These are phyloP conservation scores for Ziziphus jujuba DNA, from an alignment of 306 rosid species.

Conservation along the genomic window DNA sequence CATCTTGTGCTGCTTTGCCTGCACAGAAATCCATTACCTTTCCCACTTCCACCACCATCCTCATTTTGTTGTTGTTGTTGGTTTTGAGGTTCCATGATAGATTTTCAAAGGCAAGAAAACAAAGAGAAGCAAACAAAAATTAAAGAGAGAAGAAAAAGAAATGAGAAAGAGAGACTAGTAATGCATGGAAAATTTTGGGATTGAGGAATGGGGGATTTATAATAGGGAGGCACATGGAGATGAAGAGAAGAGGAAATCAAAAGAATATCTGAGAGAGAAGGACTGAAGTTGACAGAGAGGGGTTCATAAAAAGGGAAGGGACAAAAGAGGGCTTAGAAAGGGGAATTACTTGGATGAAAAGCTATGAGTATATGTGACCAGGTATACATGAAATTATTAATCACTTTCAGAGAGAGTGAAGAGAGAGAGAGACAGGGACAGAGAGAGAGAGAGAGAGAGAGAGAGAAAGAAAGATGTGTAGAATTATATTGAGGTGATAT, in stretches of 20 bases:
- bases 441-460: slow-evolving; percentile 4
- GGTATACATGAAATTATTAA: slow-evolving; percentile 19
- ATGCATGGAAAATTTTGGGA: slow-evolving; percentile 35
- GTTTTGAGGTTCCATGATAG: slow-evolving; percentile 36
- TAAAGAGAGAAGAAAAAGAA: background rate
- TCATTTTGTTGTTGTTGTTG: background rate
- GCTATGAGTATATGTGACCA: slow-evolving; percentile 30
- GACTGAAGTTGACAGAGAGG: slow-evolving; percentile 82
- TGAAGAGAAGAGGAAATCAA: slow-evolving; percentile 54
- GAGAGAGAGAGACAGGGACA: slow-evolving; percentile 9
- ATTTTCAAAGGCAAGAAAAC: slow-evolving; percentile 25
- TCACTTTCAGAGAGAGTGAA: slow-evolving; percentile 13
- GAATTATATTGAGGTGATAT: slow-evolving; percentile 26
- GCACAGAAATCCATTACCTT: slow-evolving; percentile 46
- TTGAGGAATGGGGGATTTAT: slow-evolving; percentile 3
- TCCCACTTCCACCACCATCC: slow-evolving; percentile 41
- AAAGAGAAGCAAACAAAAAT: slow-evolving; percentile 29
- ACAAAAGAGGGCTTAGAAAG: slow-evolving; percentile 86
- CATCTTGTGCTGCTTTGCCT: slow-evolving; percentile 91
- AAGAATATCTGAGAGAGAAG: slow-evolving; percentile 80
- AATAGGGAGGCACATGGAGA: slow-evolving; percentile 39
- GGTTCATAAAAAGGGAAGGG: slow-evolving; percentile 84
- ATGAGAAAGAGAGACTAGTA: slow-evolving; percentile 13
- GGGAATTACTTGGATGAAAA: slow-evolving; percentile 55
- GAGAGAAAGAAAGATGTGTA: slow-evolving; percentile 4